Evolutionary conservation across 2,329 filamentous ascomycete species (phyloP), one percentile per base, ranked within the genome.

Genomic region (Colletotrichum theobromicola): DNA sequence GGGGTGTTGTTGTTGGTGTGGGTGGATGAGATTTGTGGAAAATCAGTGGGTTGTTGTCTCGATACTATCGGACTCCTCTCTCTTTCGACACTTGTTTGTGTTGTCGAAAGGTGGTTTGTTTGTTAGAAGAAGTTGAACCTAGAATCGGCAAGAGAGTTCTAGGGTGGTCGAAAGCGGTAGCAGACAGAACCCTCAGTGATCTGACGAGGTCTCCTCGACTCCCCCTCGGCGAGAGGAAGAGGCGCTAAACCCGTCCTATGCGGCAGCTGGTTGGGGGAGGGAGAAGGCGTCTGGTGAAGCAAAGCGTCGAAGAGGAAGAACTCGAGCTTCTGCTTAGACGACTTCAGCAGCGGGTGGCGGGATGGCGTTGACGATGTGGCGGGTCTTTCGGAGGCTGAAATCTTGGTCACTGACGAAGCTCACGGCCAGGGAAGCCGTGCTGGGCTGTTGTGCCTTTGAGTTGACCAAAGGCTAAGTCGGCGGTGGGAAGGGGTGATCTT

Each of bases 201-300:
- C 92, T 94, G 94, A 93, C 95, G 94, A 95, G 94, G 95, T 94
- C 95, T 96, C 94, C 94, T 95, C 94, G 95, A 98, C 95, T 97
- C 97, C 97, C 96, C 97, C 97, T 96, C 96, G 87, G 89, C 89
- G 89, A 97, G 96, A 98, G 96, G 96, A 98, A 98, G 96, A 98
- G 96, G 94, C 94, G 93, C 91, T 92, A 92, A 93, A 93, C 92
- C 92, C 93, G 94, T 97, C 94, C 95, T 98, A 99, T 99, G 96
- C 97, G 97, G 97, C 97, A 98, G 96, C 95, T 98, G 94, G 91
- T 89, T 87, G 86, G 87, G 87, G 87, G 90, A 86, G 85, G 90
- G 87, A 84, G 87, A 90, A 85, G 88, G 81, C 77, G 74, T 76
- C 78, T 85, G 84, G 83, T 87, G 84, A 82, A 84, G 83, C 80